Evolutionary conservation across 1,284 basidiomycete genomes (phyloP).

Genomic region (Hymenochaete sp.): DNA sequence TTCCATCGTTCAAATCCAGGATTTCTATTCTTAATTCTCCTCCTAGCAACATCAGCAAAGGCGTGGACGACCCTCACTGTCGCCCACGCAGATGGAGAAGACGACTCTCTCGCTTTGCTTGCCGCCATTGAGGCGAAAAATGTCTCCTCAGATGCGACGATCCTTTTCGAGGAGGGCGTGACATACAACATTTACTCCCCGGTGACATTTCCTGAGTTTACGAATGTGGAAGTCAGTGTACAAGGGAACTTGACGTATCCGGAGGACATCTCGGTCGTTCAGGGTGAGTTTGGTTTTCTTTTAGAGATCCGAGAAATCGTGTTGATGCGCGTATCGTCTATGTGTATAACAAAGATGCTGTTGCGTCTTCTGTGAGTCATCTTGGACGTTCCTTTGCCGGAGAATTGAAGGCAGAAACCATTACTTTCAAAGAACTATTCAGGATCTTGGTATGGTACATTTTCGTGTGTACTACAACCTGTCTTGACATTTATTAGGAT

Average conservation of each 20-base stretch:
- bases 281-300: constrained; percentile 32
- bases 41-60: constrained; percentile 10
- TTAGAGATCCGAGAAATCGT: background rate
- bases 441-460: constrained; percentile 36
- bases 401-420: background rate
- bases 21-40: background rate
- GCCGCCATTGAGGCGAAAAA: constrained; percentile 36
- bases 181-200: constrained; percentile 54
- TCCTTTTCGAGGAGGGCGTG: constrained; percentile 45
- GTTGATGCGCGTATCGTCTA: background rate
- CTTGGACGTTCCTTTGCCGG: background rate
- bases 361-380: constrained; percentile 34
- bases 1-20: background rate
- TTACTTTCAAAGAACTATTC: constrained; percentile 31
- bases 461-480: background rate
- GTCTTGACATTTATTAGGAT: constrained; percentile 31
- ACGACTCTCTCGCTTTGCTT: constrained; percentile 43
- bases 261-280: constrained; percentile 42
- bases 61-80: constrained; percentile 47
- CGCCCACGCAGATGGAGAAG: constrained; percentile 36
- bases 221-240: constrained; percentile 47
- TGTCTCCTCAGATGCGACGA: constrained; percentile 39
- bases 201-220: constrained; percentile 44
- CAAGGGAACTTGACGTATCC: constrained; percentile 54
- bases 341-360: constrained; percentile 29